phyloP scores from a whole-genome alignment of 495 filamentous ascomycete species.

The Lineolata rhizophorae region DNA sequence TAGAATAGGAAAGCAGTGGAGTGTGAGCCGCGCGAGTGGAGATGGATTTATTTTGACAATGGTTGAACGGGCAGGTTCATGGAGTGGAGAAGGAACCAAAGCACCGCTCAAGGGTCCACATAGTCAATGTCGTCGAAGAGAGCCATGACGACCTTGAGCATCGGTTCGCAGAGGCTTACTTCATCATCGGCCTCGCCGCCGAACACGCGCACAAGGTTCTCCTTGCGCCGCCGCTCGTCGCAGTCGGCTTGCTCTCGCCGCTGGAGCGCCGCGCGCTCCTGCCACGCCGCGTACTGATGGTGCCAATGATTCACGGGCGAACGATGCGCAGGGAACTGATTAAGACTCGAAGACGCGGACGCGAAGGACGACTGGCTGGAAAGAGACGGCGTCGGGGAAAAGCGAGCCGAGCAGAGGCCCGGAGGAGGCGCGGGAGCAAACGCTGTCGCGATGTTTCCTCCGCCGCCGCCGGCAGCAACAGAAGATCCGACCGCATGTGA shows the following conservation, averaged over 20 bases:
- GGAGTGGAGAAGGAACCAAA: not conserved
- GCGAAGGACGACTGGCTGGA: not conserved
- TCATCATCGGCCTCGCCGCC: constrained; percentile 14
- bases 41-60: too few species aligned
- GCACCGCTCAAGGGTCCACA: constrained; percentile 13
- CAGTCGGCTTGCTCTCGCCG: not conserved
- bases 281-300: not conserved
- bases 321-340: not conserved
- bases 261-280: not conserved
- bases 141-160: constrained; percentile 18
- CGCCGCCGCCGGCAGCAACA: too few species aligned
- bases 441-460: too few species aligned
- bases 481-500: too few species aligned
- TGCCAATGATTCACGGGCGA: not conserved
- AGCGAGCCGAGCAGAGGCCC: constrained; percentile 6
- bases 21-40: too few species aligned
- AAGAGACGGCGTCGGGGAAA: constrained; percentile 4
- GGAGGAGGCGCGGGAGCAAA: constrained; percentile 5
- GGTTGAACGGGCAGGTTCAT: too few species aligned
- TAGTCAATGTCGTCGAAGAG: constrained; percentile 18
- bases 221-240: constrained; percentile 3
- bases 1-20: too few species aligned
- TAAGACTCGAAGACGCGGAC: not conserved
- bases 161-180: constrained; percentile 13
- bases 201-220: constrained; percentile 10